A percentile compares a stretch with the other conserved stretches of the same genome.
These are phyloP conservation scores for Alternaria consortialis DNA, from an alignment of 2,329 filamentous ascomycete genomes.

Conservation along the genomic window DNA sequence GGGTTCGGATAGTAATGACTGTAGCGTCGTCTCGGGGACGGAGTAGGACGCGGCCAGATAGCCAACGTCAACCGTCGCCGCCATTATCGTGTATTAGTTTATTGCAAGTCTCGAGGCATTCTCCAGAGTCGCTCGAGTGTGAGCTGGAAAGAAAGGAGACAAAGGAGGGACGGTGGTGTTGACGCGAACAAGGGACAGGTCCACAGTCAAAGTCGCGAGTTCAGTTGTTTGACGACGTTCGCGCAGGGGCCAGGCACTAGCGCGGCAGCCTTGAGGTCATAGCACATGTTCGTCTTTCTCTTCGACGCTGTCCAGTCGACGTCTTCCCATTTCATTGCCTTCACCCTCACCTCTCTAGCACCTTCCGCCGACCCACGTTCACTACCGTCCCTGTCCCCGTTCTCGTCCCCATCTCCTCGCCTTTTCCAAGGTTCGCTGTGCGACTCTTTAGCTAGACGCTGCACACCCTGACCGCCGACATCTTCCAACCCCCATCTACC, in stretches of 20 bases:
- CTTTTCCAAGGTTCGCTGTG: conserved; percentile 24
- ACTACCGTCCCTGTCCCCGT: conserved; percentile 1
- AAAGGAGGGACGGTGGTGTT: conserved; percentile 34
- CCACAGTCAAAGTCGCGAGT: conserved; percentile 27
- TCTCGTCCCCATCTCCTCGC: neutral
- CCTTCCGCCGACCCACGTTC: conserved; percentile 8
- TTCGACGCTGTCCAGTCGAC: conserved; percentile 3
- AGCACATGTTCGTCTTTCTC: conserved; percentile 12
- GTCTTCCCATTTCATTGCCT: neutral
- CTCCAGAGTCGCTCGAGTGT: neutral
- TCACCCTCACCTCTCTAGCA: neutral
- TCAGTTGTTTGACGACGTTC: conserved; percentile 31
- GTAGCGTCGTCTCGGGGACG: conserved; percentile 71
- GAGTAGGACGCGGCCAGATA: conserved; percentile 77
- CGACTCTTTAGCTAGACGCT: conserved; percentile 47
- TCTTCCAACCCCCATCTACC: neutral
- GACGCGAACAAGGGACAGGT: conserved; percentile 28
- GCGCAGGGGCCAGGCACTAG: conserved; percentile 24
- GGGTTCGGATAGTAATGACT: conserved; percentile 69
- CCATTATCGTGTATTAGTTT: conserved; percentile 59
- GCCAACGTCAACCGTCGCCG: conserved; percentile 71
- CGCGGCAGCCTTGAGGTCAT: conserved; percentile 27
- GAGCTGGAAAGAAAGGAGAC: conserved; percentile 24
- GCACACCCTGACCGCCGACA: conserved; percentile 22
- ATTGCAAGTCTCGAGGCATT: conserved; percentile 35